Percentiles rank a stretch among this genome's conserved stretches.
phyloP scores from a whole-genome alignment of 225 moss, liverwort and hornwort genomes.

The Marchantia polymorpha region DNA sequence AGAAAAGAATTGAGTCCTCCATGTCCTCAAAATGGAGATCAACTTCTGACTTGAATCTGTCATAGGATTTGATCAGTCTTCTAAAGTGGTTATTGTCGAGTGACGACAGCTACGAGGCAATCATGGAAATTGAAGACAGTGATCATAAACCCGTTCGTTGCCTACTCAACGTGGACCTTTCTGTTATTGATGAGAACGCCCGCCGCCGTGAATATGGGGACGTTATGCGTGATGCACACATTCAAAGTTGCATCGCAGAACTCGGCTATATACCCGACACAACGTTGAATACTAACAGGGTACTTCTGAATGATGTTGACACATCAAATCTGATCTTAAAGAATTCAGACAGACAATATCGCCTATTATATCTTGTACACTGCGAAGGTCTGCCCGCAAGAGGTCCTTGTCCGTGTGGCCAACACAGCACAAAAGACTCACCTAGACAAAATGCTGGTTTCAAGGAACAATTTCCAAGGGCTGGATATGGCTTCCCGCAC shows the following conservation, averaged over 20 bases:
- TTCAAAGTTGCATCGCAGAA: constrained; percentile 51
- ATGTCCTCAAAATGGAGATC: neutral
- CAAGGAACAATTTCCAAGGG: constrained; percentile 51
- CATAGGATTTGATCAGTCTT: neutral
- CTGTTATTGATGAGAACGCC: constrained; percentile 82
- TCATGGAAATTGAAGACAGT: constrained; percentile 83
- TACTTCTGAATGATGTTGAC: constrained; percentile 48
- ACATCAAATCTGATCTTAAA: constrained; percentile 49
- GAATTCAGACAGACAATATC: constrained; percentile 57
- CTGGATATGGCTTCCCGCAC: constrained; percentile 82
- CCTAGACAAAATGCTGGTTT: constrained; percentile 12
- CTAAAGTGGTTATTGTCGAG: neutral
- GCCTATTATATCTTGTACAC: constrained; percentile 55
- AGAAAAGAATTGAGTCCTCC: neutral
- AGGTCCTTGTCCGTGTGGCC: constrained; percentile 72
- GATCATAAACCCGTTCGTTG: constrained; percentile 97
- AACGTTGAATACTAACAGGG: constrained; percentile 46
- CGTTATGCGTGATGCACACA: constrained; percentile 54
- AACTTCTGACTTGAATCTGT: neutral
- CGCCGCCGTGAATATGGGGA: constrained; percentile 77
- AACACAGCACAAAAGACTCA: constrained; percentile 41
- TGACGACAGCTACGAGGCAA: constrained; percentile 76
- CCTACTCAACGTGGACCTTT: constrained; percentile 73
- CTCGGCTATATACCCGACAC: constrained; percentile 68
- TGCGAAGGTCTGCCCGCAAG: constrained; percentile 58